Conservation (phyloP, 1,284 basidiomycete species). For the Cutaneotrichosporon arboriforme region DNA sequence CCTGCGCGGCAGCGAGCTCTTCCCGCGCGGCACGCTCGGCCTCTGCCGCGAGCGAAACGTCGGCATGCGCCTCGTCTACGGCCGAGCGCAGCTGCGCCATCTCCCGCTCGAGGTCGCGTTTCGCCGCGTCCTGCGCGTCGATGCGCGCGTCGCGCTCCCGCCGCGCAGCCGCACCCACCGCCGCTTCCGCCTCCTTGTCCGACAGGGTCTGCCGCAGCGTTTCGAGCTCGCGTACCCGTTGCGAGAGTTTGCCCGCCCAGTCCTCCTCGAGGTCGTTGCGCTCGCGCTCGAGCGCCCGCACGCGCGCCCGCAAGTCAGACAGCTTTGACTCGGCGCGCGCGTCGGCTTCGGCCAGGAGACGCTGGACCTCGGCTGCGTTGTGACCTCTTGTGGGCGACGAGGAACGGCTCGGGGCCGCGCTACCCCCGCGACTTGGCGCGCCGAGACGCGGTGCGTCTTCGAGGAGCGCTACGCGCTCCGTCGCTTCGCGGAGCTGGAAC, state of each 20-base stretch:
- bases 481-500: constrained; percentile 73
- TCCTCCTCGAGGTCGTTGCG: constrained; percentile 62
- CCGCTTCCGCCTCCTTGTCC: constrained; percentile 51
- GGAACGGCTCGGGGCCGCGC: background rate
- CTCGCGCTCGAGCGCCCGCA: constrained; percentile 42
- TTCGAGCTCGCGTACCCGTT: constrained; percentile 57
- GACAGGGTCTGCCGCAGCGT: constrained; percentile 60
- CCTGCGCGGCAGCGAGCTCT: constrained; percentile 40
- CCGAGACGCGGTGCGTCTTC: constrained; percentile 52
- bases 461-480: constrained; percentile 63
- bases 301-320: constrained; percentile 57
- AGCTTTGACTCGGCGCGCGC: constrained; percentile 68
- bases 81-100: constrained; percentile 42
- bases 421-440: background rate
- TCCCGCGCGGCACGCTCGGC: constrained; percentile 48
- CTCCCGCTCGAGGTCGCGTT: constrained; percentile 55
- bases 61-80: constrained; percentile 54
- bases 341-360: constrained; percentile 70
- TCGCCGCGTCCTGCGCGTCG: constrained; percentile 55
- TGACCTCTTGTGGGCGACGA: constrained; percentile 7
- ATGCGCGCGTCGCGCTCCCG: constrained; percentile 59
- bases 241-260: constrained; percentile 63
- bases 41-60: constrained; percentile 41
- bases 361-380: constrained; percentile 61
- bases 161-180: constrained; percentile 55